Percentiles rank a stretch among this genome's conserved stretches.
Evolutionary conservation across 345 rosid genomes (phyloP).

Genomic region (Heritiera fomes): DNA sequence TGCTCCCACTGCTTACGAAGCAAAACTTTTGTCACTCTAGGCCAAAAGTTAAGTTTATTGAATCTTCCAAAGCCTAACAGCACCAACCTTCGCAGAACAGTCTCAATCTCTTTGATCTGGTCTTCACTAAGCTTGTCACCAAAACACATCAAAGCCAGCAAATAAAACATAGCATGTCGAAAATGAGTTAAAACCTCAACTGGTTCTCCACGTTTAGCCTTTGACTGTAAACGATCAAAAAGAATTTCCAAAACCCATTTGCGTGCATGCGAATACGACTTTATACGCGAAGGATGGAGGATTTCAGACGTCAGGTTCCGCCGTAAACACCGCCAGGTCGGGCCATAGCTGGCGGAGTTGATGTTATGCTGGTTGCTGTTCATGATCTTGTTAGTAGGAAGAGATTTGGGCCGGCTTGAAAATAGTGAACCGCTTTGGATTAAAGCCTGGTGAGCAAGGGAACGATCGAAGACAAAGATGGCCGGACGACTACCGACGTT

Average conservation of each 20-base stretch:
- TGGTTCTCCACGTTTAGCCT: constrained; percentile 12
- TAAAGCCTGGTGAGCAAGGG: constrained; percentile 46
- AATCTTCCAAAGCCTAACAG: constrained; percentile 29
- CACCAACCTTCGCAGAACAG: constrained; percentile 26
- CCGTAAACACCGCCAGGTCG: constrained; percentile 46
- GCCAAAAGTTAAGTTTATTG: constrained; percentile 40
- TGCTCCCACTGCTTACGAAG: constrained; percentile 32
- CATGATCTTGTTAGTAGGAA: constrained; percentile 27
- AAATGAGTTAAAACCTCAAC: constrained; percentile 27
- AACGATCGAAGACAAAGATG: constrained; percentile 42
- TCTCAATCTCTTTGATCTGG: constrained; percentile 38
- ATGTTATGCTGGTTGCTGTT: constrained; percentile 38
- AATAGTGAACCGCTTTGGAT: constrained; percentile 45
- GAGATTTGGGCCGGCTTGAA: constrained; percentile 44
- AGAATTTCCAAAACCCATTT: constrained; percentile 45
- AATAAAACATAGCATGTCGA: constrained; percentile 39
- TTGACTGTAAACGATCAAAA: constrained; percentile 3
- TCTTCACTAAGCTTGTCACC: constrained; percentile 34
- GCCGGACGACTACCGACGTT: constrained; percentile 39
- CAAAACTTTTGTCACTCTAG: constrained; percentile 37
- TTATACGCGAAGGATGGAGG: constrained; percentile 35
- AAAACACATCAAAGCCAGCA: constrained; percentile 36
- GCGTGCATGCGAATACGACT: constrained; percentile 30
- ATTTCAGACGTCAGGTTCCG: constrained; percentile 50
- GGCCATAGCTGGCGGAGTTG: constrained; percentile 43